phyloP scores from a whole-genome alignment of 2,329 filamentous ascomycete species.

The Diplodia scrobiculata region DNA sequence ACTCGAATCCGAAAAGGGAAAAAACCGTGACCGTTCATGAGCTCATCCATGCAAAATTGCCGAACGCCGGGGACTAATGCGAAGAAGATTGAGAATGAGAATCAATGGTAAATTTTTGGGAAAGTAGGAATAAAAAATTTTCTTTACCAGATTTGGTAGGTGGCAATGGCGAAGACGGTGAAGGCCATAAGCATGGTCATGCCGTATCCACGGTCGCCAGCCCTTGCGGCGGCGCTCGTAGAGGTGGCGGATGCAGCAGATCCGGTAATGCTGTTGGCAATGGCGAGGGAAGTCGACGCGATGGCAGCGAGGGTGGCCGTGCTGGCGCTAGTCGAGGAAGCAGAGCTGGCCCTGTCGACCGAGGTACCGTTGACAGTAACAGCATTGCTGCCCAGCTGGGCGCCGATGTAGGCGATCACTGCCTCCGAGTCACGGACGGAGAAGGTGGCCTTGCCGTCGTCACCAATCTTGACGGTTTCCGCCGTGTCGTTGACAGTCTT shows the following conservation, averaged over 20 bases:
- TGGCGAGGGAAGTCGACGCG: slow-evolving; percentile 8
- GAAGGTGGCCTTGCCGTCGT: slow-evolving; percentile 42
- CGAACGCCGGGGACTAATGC: slow-evolving; percentile 25
- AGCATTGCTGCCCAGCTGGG: slow-evolving; percentile 41
- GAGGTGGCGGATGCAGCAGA: slow-evolving; percentile 1
- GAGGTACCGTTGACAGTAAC: slow-evolving; percentile 32
- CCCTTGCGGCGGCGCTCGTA: neutral
- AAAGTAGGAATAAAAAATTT: neutral
- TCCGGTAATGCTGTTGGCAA: slow-evolving; percentile 14
- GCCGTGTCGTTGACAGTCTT: slow-evolving; percentile 41
- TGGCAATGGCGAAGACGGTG: slow-evolving; percentile 13
- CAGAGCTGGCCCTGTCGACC: neutral
- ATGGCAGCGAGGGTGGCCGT: slow-evolving; percentile 16
- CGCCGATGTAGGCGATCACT: slow-evolving; percentile 51
- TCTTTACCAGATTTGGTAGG: slow-evolving; percentile 21
- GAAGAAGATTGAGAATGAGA: slow-evolving; percentile 1
- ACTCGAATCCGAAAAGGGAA: neutral
- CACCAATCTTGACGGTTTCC: slow-evolving; percentile 39
- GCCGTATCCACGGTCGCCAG: neutral
- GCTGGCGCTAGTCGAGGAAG: neutral
- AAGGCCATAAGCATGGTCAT: slow-evolving; percentile 20
- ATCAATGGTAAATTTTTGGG: neutral
- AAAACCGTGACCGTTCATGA: slow-evolving; percentile 7
- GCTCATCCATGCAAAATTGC: slow-evolving; percentile 8
- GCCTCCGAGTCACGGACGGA: slow-evolving; percentile 50